Base-by-base conservation (phyloP, 208 protist genomes). In the Trypanosoma scelopori region DNA sequence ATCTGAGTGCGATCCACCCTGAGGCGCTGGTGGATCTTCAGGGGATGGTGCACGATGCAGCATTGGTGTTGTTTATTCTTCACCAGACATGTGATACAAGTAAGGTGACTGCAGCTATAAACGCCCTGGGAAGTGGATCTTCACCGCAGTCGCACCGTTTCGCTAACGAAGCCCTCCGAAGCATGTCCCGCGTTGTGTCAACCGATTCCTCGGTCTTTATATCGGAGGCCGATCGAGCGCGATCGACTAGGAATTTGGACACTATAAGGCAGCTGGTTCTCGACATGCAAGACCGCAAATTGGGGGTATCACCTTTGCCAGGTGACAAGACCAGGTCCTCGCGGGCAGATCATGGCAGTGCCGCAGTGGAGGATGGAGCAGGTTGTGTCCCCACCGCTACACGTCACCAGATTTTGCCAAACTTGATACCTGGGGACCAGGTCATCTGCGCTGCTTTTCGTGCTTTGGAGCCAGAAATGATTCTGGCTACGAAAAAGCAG, bases 191-290 rank as follows among this genome's bases (percentile, higher is more conserved):
- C 55, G 84, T 95, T 23, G 75, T 80, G 23, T 92, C 83, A 35
- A 67, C 77, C 13, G 75, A 82, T 25, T 84, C 81, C n/a, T 73
- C 77, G 0, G 48, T 80, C 53, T 82, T 79, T 79, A 57, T 79
- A 47, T 87, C 87, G 7, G 88, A 94, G 76, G 82, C 84, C 3
- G 88, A 94, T 55, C 82, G 88, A 61, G 76, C 79, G 5, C 85
- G 85, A 3, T 71, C 75, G 41, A 89, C 83, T 55, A 84, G 74
- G 69, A 94, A 94, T 65, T 71, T 78, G 18, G 88, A 94, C 71
- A 82, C 71, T 59, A 94, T 94, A 84, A 65, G 74, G 48, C 88
- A 89, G 62, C 71, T 94, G 48, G 88, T 91, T 63, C 75, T 94
- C 12, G 84, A 95, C 27, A 76, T 88, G 74, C 72, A 83, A 18